Base-by-base conservation (phyloP, 345 rosid genomes). In the Citrus maxima region DNA sequence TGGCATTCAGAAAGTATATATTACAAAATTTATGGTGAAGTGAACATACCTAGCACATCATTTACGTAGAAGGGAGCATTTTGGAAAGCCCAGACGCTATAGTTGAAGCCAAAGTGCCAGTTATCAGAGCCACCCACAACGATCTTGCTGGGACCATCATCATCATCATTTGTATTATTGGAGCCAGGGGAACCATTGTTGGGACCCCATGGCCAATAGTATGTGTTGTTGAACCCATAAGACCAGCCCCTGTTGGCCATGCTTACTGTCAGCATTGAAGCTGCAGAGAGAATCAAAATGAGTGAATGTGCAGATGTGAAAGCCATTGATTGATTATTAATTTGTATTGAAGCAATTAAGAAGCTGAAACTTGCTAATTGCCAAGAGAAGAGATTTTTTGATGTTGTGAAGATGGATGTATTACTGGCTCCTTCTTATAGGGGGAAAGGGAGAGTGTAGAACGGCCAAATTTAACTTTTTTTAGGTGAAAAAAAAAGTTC, bases 101-200 rank as follows among this genome's bases (percentile, higher is more conserved):
- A 93, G 62, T 90, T 86, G 58, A 89, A 58, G 37, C 97, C 97
- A 40, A 86, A 92, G 3, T 46, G 82, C 97, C 97, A 93, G n/a
- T 83, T 81, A 14, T 89, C 82, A 19, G 91, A 84, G 24, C 94
- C 97, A 21, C 95, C 98, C 0, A 91, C 94, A 6, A 83, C 51
- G 74, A 93, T 80, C 77, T 83, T 89, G 24, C 71, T 86, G 30
- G 92, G 83, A 42, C 37, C 60, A 32, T 38, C 70, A n/a, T 46
- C 42, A 37, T 30, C 63, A 27, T 56, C 70, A 38, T 46, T 42
- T 4, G 85, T 78, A 24, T 61, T 71, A 77, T 80, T 75, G 19
- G n/a, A 46, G 78, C n/a, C 34, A 62, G 81, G 77, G 40, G 72
- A 55, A 4, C 40, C 9, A 1, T 37, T 37, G 8, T 46, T 51